Base-by-base conservation (phyloP, 768 basidiomycete species). In the Tulasnella sp. region DNA sequence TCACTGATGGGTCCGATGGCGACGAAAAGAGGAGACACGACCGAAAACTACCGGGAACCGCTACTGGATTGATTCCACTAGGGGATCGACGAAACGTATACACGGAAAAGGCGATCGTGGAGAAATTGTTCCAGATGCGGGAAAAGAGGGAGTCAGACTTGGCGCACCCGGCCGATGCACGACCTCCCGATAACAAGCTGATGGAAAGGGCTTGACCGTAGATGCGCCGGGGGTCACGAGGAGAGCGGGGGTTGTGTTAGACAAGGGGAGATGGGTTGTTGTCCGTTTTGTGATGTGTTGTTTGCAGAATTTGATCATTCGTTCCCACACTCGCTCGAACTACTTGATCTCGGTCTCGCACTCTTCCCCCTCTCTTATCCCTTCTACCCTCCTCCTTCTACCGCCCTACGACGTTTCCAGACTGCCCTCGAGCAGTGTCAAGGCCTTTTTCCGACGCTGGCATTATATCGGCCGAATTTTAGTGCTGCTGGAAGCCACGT, bases 1-100 rank as follows among this genome's bases (percentile, higher is more conserved):
- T 81, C 36, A 36, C 80, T 12, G 80, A 81, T 52, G 87, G 90
- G 12, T 95, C 95, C 85, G 91, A 90, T 78, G 92, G 94, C 80
- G 90, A 92, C 71, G 58, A 71, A 4, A 79, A 48, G 24, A 38
- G 78, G 40, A 74, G 71, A 42, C 40, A 48, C 14, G 72, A 79
- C 16, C 62, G 71, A 34, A 74, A 72, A 68, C 42, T 79, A 31
- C 78, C 78, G 27, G 78, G 78, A 40, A 72, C 24, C 8, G 72
- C n/a, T n/a, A 79, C 78, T 6, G 78, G 78, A 9, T 19, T 79
- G 21, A 79, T 74, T 71, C 78, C 78, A 44, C 42, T 44, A 19
- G 78, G 78, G 2, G 73, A 79, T 46, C 68, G 62, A 24, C 38
- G 78, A 58, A 24, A 9, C 10, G 71, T 79, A 3, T 73, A 73